Evolutionary conservation across 2,329 filamentous ascomycete species (phyloP), one percentile per base, ranked within the genome.

Genomic region (Cercospora sp.): DNA sequence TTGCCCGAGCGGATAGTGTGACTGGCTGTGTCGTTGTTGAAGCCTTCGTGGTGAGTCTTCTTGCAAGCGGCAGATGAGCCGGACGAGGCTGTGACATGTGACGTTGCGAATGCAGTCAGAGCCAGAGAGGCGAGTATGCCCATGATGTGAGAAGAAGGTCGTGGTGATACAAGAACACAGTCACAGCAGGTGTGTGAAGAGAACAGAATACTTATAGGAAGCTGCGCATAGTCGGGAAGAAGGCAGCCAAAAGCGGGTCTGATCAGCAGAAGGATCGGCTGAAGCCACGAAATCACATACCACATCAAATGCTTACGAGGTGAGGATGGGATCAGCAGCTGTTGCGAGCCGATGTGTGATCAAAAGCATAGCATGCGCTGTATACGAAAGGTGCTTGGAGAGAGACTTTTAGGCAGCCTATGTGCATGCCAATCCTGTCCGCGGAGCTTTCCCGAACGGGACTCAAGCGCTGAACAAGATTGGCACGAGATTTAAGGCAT

Each of bases 1-100:
- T 65, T 66, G 55, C 68, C 71, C 5, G 72, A 73, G 2, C 64
- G 42, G 28, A 76, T 69, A 40, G 53, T 53, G 30, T 73, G 70
- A 8, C 61, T 69, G 3, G 42, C 48, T 10, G 67, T 72, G 48
- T 59, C 59, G 58, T 68, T 68, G 64, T 69, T 70, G 66, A 63
- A 73, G 36, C 72, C 71, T 26, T 67, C 26, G n/a, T 65, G 53
- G 30, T 73, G 71, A 6, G 60, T 12, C n/a, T 33, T 61, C 62
- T 63, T n/a, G 28, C 33, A 57, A 13, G 55, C 55, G 33, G 57
- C 30, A 36, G 58, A 18, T 26, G 40, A 31, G n/a, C 45, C n/a
- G 30, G 68, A 48, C 10, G 53, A 58, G 26, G 65, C 68, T 5
- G 59, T 31, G n/a, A 26, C 55, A 13, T 65, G 31, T 53, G 62